Conservation (phyloP, 495 filamentous ascomycete genomes). For the Aspergillus wentii region DNA sequence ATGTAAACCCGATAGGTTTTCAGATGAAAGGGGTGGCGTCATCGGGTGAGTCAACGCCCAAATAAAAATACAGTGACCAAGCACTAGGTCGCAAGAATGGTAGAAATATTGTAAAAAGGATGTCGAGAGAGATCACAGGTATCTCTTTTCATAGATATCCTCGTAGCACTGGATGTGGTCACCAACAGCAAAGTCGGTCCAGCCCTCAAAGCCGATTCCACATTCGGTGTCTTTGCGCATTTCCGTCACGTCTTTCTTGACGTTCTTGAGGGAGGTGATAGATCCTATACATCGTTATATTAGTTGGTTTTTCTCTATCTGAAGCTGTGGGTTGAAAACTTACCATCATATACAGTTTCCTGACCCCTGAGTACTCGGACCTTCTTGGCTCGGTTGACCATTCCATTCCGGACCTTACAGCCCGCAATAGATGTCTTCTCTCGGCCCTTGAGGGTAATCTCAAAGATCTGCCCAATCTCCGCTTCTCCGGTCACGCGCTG, state of each 20-base stretch:
- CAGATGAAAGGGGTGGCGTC: too few relatives aligned
- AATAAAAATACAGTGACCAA: constrained; percentile 13
- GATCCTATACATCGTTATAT: too few relatives aligned
- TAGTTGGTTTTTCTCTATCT: too few relatives aligned
- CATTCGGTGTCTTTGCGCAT: constrained; percentile 92
- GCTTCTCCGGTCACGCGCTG: constrained; percentile 79
- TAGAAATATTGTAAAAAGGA: constrained; percentile 4
- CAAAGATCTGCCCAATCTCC: constrained; percentile 76
- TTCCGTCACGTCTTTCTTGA: constrained; percentile 84
- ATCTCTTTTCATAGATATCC: constrained; percentile 66
- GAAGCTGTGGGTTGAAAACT: too few relatives aligned
- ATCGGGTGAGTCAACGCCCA: constrained; percentile 18
- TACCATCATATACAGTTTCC: constrained; percentile 75
- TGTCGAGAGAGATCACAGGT: constrained; percentile 21
- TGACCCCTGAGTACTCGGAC: constrained; percentile 69
- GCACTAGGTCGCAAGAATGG: constrained; percentile 6
- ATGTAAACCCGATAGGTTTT: too few relatives aligned
- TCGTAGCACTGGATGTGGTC: constrained; percentile 88
- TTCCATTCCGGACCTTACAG: constrained; percentile 80
- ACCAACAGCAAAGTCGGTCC: constrained; percentile 71
- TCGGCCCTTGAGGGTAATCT: constrained; percentile 71
- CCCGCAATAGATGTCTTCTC: constrained; percentile 73
- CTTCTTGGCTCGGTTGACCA: constrained; percentile 54
- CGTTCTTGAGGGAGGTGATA: constrained; percentile 77
- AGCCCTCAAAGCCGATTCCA: constrained; percentile 79